Conservation (phyloP, 2,329 filamentous ascomycete species). For the Sporothrix curviconia region DNA sequence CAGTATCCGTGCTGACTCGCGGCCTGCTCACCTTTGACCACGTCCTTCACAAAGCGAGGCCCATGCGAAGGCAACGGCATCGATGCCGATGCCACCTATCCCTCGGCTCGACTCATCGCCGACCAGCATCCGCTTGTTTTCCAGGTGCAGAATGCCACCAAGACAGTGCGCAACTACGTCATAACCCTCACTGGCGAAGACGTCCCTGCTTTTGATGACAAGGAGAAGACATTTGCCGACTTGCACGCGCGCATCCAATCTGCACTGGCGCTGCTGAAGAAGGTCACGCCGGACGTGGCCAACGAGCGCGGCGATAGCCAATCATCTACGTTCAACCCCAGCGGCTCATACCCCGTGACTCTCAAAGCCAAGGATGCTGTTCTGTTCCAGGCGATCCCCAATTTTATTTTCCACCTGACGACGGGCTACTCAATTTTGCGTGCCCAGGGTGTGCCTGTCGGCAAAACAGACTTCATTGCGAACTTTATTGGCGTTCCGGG, state of each 20-base stretch:
- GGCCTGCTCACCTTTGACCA: slow-evolving; percentile 24
- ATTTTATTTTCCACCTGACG: slow-evolving; percentile 53
- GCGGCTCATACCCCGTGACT: slow-evolving; percentile 1
- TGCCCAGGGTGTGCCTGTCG: slow-evolving; percentile 49
- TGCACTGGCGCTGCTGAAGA: slow-evolving; percentile 25
- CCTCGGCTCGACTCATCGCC: slow-evolving; percentile 24
- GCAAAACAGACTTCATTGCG: slow-evolving; percentile 48
- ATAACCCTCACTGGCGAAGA: slow-evolving; percentile 23
- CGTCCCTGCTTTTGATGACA: slow-evolving; percentile 20
- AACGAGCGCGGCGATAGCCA: slow-evolving; percentile 21
- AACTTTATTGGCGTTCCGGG: slow-evolving; percentile 15
- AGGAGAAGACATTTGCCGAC: slow-evolving; percentile 30
- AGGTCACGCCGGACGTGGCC: slow-evolving; percentile 23
- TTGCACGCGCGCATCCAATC: slow-evolving; percentile 26
- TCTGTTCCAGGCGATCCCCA: slow-evolving; percentile 42
- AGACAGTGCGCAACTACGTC: slow-evolving; percentile 24
- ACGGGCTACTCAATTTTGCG: slow-evolving; percentile 52
- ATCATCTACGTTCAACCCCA: slow-evolving; percentile 13
- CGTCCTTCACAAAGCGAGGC: slow-evolving; percentile 27
- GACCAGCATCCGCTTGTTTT: slow-evolving; percentile 34
- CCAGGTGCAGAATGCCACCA: slow-evolving; percentile 29
- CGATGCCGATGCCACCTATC: slow-evolving; percentile 21
- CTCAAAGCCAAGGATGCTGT: slow-evolving; percentile 33
- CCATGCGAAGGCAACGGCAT: slow-evolving; percentile 25
- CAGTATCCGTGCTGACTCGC: slow-evolving; percentile 22